Percentiles rank a stretch among this genome's conserved stretches.
Evolutionary conservation across 495 filamentous ascomycete genomes (phyloP).

Genomic region (Chlorociboria aeruginascens): DNA sequence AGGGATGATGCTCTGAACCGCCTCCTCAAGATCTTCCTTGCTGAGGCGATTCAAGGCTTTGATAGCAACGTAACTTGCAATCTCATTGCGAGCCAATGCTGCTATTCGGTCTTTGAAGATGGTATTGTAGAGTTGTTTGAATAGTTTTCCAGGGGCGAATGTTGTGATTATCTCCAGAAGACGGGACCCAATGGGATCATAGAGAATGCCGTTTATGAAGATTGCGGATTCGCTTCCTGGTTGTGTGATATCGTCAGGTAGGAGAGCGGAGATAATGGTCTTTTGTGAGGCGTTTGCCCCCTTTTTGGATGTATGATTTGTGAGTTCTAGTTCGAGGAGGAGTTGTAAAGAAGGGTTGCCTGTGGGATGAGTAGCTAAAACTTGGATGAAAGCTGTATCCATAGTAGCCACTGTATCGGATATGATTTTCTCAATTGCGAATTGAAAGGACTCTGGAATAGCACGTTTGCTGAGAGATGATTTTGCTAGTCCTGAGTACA

Average conservation of each 20-base stretch:
- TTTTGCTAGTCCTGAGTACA: conserved; percentile 26
- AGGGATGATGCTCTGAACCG: conserved; percentile 53
- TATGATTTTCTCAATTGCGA: conserved; percentile 69
- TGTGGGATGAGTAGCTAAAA: conserved; percentile 74
- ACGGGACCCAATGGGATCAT: conserved; percentile 79
- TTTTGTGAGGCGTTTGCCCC: conserved; percentile 15
- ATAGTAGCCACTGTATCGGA: conserved; percentile 55
- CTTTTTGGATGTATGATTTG: conserved; percentile 50
- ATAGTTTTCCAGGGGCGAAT: conserved; percentile 70
- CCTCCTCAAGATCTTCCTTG: conserved; percentile 67
- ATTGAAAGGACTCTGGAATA: conserved; percentile 68
- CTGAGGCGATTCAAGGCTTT: conserved; percentile 68
- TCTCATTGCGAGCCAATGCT: conserved; percentile 73
- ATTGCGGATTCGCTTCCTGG: conserved; percentile 45
- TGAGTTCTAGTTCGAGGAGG: conserved; percentile 71
- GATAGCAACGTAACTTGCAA: conserved; percentile 74
- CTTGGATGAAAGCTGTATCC: conserved; percentile 59
- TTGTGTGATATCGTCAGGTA: conserved; percentile 51
- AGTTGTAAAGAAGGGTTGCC: conserved; percentile 86
- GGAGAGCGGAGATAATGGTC: conserved; percentile 47
- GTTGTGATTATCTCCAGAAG: conserved; percentile 76
- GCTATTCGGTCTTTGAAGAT: conserved; percentile 66
- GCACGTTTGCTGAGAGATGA: conserved; percentile 28
- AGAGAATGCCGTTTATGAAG: conserved; percentile 78
- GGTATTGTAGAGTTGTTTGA: conserved; percentile 69